Evolutionary conservation across 371 early-diverging fungal species (phyloP), one percentile per base, ranked within the genome.

Genomic region (Paraphysoderma sedebokerense): DNA sequence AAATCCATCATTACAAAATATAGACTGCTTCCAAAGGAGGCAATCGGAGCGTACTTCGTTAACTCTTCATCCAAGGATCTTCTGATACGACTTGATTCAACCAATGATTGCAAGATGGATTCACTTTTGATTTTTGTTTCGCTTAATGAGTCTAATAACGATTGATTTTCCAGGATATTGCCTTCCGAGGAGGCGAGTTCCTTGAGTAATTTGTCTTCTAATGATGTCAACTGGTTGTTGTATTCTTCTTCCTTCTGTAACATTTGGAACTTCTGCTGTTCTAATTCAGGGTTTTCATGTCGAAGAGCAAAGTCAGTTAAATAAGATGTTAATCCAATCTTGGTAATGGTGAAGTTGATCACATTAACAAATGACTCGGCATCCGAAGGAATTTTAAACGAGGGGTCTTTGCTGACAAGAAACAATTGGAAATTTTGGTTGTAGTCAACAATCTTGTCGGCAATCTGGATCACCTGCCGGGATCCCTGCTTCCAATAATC

Each of bases 1-100:
- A 74, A 51, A 24, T 65, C 61, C 7, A 44, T 47, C 7, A 74
- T 37, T 12, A 59, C 63, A 55, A 72, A 72, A 49, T 49, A 74
- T 2, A 72, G 47, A 3, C 41, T 33, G 42, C 62, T 61, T 5
- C 64, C 68, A 48, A 61, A 67, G 12, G 33, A 38, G 0, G 69
- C 57, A 8, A 72, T 38, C 2, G 57, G 53, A 1, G 57, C 27
- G 47, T 63, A 74, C 47, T 65, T 65, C 24, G 67, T 62, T 23
- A 68, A 39, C 45, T 74, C 69, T 2, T 47, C 56, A 40, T 74
- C 63, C 13, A 74, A 53, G 11, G 54, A 48, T 9, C 23, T 50
- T 39, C 68, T 68, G 7, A 74, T 58, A 31, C 51, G 41, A 8
- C 45, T 53, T 3, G 71, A 70, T 34, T 70, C 65, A n/a, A 50